These are phyloP conservation scores for Fusarium nanum DNA, from an alignment of 2,329 filamentous ascomycete genomes.

Conservation along the genomic window DNA sequence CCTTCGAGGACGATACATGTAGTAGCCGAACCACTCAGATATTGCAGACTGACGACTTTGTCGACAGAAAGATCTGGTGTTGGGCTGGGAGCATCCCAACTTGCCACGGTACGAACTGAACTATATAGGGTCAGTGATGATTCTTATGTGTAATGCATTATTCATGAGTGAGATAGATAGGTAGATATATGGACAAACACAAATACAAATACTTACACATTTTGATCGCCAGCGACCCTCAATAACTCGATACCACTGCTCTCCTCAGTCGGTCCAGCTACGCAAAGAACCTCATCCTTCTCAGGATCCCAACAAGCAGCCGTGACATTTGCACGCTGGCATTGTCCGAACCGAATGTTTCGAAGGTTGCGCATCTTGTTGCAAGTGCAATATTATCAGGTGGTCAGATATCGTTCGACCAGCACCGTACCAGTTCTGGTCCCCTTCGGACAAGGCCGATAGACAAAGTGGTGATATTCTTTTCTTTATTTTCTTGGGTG, in stretches of 20 bases:
- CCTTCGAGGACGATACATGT: slow-evolving; percentile 87
- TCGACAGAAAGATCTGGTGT: slow-evolving; percentile 81
- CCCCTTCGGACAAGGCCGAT: slow-evolving; percentile 40
- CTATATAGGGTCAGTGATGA: slow-evolving; percentile 34
- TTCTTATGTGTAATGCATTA: neutral
- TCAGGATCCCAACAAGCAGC: slow-evolving; percentile 88
- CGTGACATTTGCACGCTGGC: slow-evolving; percentile 73
- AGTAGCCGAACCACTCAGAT: slow-evolving; percentile 82
- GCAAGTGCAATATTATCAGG: slow-evolving; percentile 23
- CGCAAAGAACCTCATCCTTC: slow-evolving; percentile 81
- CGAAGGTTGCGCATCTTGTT: slow-evolving; percentile 85
- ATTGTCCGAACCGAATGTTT: slow-evolving; percentile 77
- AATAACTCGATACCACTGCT: slow-evolving; percentile 79
- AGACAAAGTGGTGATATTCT: slow-evolving; percentile 27
- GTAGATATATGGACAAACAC: neutral
- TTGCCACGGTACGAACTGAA: slow-evolving; percentile 68
- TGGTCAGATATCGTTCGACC: slow-evolving; percentile 45
- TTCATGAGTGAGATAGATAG: neutral
- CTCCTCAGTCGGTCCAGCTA: slow-evolving; percentile 81
- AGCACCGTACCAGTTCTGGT: slow-evolving; percentile 17
- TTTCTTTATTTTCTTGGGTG: slow-evolving; percentile 21
- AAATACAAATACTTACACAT: slow-evolving; percentile 54
- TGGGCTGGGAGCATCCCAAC: slow-evolving; percentile 89
- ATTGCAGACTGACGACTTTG: slow-evolving; percentile 80
- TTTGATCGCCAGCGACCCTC: slow-evolving; percentile 61